phyloP scores from a whole-genome alignment of 73 alveolate genomes.

The Paramecium sonneborni region DNA sequence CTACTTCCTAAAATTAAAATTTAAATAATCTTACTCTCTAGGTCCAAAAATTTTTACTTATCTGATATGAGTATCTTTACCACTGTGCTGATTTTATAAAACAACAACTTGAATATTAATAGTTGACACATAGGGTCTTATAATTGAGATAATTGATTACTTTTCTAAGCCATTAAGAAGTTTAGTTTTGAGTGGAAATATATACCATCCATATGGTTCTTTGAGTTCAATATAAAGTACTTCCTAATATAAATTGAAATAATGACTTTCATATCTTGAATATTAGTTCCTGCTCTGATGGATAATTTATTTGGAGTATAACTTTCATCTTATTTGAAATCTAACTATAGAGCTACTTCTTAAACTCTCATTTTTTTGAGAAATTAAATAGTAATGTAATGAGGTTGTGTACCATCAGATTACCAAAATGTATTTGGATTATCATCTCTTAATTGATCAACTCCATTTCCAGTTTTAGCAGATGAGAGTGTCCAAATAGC shows the following conservation, averaged over 20 bases:
- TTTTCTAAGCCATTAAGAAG: constrained; percentile 53
- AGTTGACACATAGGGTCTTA: constrained; percentile 88
- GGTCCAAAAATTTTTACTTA: constrained; percentile 96
- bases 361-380: constrained; percentile 90
- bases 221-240: constrained; percentile 87
- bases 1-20: background rate
- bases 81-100: constrained; percentile 92
- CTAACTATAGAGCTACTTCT: constrained; percentile 92
- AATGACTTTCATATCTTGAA: constrained; percentile 84
- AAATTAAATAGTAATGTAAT: constrained; percentile 90
- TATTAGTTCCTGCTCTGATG: constrained; percentile 93
- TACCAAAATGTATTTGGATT: constrained; percentile 96
- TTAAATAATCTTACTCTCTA: constrained; percentile 71
- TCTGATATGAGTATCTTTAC: constrained; percentile 98
- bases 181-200: constrained; percentile 73
- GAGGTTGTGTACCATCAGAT: constrained; percentile 98
- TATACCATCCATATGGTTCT: constrained; percentile 98
- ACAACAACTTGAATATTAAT: constrained; percentile 90
- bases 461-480: constrained; percentile 98
- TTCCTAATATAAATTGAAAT: constrained; percentile 64
- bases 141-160: background rate
- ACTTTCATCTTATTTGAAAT: constrained; percentile 97
- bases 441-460: constrained; percentile 96
- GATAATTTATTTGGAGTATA: constrained; percentile 96
- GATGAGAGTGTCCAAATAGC: constrained; percentile 98